Evolutionary conservation across 495 filamentous ascomycete species (phyloP), one percentile per base, ranked within the genome.

Genomic region (Cercophora samala): DNA sequence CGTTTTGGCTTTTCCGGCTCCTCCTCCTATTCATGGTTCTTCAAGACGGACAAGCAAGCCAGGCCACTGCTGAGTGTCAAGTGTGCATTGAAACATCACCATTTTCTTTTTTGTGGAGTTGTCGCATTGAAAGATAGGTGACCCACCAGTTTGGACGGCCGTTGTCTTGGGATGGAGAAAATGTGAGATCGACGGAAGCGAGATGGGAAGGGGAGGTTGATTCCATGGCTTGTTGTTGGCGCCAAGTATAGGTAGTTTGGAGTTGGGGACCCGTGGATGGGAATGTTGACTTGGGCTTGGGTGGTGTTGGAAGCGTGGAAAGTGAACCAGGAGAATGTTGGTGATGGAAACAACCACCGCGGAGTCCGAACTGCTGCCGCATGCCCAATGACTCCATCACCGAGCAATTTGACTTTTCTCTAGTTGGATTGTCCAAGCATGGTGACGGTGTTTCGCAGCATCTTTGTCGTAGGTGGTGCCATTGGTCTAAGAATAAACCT

Each of bases 181-280:
- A 17, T 25, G 46, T 46, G 26, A 46, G 67, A 68, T 65, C 67
- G 63, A 55, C 67, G 37, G 63, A 65, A 68, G 67, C 67, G 63
- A 68, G 23, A 68, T 65, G 51, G 58, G 52, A 68, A 68, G 54
- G 63, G 18, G 17, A 52, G 1, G 8, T 24, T n/a, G 9, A 56
- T 62, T 17, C 22, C 19, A 29, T 29, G 26, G 26, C 26, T 29
- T 29, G 26, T 66, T 18, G 8, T 29, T 26, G 64, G 64, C 24
- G 37, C 22, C 37, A 65, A 64, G 4, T 26, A 1, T 25, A 19
- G 4, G 25, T 56, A 11, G 37, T 46, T 46, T 11, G 37, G 11
- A 46, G 26, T 29, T 29, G 26, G 26, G 26, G 8, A 29, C 0
- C 26, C 8, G 26, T 4, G 26, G 8, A 29, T n/a, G n/a, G n/a